Evolutionary conservation across 106 monocot species (phyloP), one percentile per base, ranked within the genome.

Genomic region (Posidonia australis): DNA sequence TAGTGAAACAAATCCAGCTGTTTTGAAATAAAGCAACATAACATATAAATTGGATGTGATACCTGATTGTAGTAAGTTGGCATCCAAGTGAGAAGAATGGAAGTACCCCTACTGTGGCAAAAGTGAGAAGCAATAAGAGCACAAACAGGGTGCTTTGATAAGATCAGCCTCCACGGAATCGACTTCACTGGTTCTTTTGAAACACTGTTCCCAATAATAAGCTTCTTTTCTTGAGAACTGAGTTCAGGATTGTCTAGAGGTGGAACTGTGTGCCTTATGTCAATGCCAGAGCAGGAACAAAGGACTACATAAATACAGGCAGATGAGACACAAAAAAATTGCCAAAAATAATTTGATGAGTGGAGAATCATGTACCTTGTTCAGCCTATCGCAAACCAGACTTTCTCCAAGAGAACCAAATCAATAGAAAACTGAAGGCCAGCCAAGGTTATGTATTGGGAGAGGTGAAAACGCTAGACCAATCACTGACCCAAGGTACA

Each of bases 61-160:
- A 92, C 91, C 81, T 87, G 92, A 51, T 92, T 77, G 76, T 92
- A 92, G 60, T 92, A 92, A 54, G 87, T 92, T 24, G 92, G 92
- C 92, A 92, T 92, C 92, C 92, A 92, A 57, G 91, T 92, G n/a
- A 92, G 92, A 59, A 92, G 81, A 63, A 92, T 92, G 60, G 87
- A 92, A n/a, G 91, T 92, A 60, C 91, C 91, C 91, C 91, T 87
- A 67, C 87, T 92, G 55, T 92, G 91, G 76, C 91, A 92, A 55
- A 92, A 92, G 56, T 92, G 91, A 63, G 72, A 87, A 56, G 72
- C 61, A 48, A 92, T 92, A 60, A 92, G 91, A 51, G 91, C 91
- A 86, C 91, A 92, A 18, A 92, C 91, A 64, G 91, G 91, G 18
- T 77, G 69, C 65, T 92, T 86, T 29, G 91, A 86, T 42, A 92